These are phyloP conservation scores for Blastobotrys indianensis DNA, from an alignment of 1,139 yeast species.

Conservation along the genomic window DNA sequence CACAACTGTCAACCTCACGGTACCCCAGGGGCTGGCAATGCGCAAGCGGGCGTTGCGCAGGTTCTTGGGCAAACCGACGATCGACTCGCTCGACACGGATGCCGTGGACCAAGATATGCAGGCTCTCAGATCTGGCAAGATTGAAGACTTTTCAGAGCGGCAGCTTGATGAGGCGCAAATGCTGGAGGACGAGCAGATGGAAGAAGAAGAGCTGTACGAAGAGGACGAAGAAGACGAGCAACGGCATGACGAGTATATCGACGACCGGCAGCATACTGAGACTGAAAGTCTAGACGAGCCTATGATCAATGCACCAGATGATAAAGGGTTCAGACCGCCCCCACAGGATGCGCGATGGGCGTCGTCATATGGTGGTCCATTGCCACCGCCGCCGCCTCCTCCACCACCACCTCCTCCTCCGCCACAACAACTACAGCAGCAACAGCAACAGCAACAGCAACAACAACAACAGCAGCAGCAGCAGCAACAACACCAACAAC, in stretches of 20 bases:
- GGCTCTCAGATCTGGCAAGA: constrained; percentile 16
- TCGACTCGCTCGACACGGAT: constrained; percentile 15
- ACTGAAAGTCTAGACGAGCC: no score
- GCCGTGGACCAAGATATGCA: constrained; percentile 20
- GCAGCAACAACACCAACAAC: not conserved
- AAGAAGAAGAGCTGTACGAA: constrained; percentile 5
- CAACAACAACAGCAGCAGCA: not conserved
- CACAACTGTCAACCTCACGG: constrained; percentile 3
- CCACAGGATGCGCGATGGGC: no score
- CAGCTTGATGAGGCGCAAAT: not conserved
- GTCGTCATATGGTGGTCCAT: not conserved
- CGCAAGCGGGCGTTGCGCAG: constrained; percentile 7
- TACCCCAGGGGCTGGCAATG: constrained; percentile 6
- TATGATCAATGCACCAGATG: no score
- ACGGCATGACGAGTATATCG: constrained; percentile 1
- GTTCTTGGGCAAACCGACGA: constrained; percentile 8
- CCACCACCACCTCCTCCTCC: not conserved
- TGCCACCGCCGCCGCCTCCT: not conserved
- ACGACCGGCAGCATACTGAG: not conserved
- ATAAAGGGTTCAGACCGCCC: no score
- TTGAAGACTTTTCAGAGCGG: constrained; percentile 7
- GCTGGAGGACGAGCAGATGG: constrained; percentile 6
- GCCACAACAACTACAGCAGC: not conserved
- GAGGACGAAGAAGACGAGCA: constrained; percentile 6
- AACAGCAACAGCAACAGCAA: not conserved